Percentiles rank a stretch among this genome's conserved stretches.
Evolutionary conservation across 148 eudicot genomes (phyloP).

Genomic region (Euryodendron excelsum): DNA sequence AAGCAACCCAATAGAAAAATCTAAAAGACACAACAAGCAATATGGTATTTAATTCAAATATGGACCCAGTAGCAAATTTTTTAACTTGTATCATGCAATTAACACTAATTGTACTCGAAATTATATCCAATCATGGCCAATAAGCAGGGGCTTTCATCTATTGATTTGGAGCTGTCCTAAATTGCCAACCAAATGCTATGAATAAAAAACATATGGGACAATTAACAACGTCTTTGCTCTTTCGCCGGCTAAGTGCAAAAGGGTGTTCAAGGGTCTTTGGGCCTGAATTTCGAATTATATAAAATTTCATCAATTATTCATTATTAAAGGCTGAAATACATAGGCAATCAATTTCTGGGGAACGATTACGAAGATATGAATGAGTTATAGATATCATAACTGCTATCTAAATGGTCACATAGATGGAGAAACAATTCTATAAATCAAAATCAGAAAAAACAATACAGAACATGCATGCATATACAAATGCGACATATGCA

Average conservation of each 20-base stretch:
- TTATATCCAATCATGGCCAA: neutral
- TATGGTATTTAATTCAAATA: neutral
- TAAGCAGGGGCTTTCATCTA: neutral
- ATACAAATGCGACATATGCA: neutral
- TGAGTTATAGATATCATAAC: neutral
- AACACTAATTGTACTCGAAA: neutral
- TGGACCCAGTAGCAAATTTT: neutral
- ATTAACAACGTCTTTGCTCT: neutral
- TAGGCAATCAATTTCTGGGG: neutral
- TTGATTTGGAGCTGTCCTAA: neutral
- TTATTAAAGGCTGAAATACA: neutral
- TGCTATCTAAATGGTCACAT: neutral
- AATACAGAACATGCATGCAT: neutral
- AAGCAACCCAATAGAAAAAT: constrained; percentile 1
- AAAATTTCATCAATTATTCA: neutral
- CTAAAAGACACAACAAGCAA: neutral
- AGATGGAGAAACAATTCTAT: too few relatives aligned
- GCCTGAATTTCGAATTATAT: neutral
- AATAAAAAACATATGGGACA: too few relatives aligned
- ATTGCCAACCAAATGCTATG: neutral
- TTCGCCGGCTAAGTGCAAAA: too few relatives aligned
- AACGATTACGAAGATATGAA: neutral
- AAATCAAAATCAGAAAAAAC: neutral
- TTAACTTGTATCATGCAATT: neutral
- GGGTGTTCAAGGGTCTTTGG: neutral